Evolutionary conservation across 1,139 yeast species (phyloP).

Genomic region (Magnusiomyces suaveolens): DNA sequence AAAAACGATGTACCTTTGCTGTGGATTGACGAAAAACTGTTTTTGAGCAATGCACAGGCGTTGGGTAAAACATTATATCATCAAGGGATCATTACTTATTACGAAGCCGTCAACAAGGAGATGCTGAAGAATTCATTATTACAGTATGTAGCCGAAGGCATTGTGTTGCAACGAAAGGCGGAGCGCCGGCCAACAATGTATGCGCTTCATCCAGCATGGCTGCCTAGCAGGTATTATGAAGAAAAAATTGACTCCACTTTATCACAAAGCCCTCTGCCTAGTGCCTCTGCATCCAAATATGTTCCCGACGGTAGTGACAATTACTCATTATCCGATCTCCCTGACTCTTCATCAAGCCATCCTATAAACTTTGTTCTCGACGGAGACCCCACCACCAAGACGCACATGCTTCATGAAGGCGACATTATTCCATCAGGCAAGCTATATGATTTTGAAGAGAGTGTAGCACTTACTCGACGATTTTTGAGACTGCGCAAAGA

Average conservation of each 20-base stretch:
- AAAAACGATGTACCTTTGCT: constrained; percentile 12
- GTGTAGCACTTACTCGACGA: constrained; percentile 25
- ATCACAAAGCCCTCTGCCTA: neutral
- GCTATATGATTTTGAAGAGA: constrained; percentile 26
- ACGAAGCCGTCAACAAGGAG: constrained; percentile 38
- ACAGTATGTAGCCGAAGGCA: constrained; percentile 31
- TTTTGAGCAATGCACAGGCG: constrained; percentile 30
- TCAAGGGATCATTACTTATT: constrained; percentile 35
- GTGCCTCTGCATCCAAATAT: neutral
- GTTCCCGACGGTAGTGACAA: neutral
- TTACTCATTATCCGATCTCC: neutral
- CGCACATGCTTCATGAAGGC: constrained; percentile 5
- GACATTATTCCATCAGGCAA: constrained; percentile 23
- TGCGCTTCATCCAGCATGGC: constrained; percentile 20
- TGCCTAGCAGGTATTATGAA: constrained; percentile 15
- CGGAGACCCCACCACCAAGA: constrained; percentile 5
- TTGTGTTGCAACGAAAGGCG: constrained; percentile 21
- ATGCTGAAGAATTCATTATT: constrained; percentile 33
- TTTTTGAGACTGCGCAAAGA: constrained; percentile 14
- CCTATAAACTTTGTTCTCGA: constrained; percentile 2
- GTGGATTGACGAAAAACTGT: constrained; percentile 30
- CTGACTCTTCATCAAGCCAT: neutral
- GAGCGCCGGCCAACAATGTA: constrained; percentile 16
- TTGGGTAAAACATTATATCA: constrained; percentile 37
- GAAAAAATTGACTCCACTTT: neutral